These are phyloP conservation scores for Triticum timopheevii DNA, from an alignment of 176 grass and related monocot genomes.

Conservation along the genomic window DNA sequence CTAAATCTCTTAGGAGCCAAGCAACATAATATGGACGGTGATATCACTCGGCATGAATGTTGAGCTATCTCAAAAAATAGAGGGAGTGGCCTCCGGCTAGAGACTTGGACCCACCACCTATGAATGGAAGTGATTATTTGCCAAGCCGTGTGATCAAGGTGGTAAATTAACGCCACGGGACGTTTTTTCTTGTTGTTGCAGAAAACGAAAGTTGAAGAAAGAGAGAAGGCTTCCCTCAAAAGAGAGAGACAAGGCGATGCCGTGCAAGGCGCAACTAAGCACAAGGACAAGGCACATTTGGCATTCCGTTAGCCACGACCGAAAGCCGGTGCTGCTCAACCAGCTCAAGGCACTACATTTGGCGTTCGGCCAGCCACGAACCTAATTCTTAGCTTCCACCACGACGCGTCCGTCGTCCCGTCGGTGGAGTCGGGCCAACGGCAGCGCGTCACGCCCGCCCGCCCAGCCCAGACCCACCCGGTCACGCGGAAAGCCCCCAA, in stretches of 20 bases:
- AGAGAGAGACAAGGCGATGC: background rate
- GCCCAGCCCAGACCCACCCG: no score
- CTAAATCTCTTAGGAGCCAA: no score
- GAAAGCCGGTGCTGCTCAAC: background rate
- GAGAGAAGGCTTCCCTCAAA: background rate
- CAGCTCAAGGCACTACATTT: background rate
- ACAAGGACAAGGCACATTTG: background rate
- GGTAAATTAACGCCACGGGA: no score
- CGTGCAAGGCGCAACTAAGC: background rate
- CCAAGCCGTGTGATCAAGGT: no score
- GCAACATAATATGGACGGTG: no score
- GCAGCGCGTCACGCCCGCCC: background rate
- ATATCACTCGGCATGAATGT: no score
- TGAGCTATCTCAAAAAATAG: no score
- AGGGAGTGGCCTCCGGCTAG: no score
- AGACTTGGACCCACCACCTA: no score
- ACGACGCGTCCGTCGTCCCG: background rate
- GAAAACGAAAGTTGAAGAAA: background rate
- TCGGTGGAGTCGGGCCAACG: slow-evolving; percentile 8
- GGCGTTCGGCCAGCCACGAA: background rate
- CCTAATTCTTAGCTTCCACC: background rate
- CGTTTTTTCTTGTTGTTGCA: no score
- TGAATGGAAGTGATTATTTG: no score
- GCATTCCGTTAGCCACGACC: background rate
- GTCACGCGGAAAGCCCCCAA: background rate